Evolutionary conservation across 192 early-diverging fungal species (phyloP), one percentile per base, ranked within the genome.

Genomic region (Funneliformis mosseae): DNA sequence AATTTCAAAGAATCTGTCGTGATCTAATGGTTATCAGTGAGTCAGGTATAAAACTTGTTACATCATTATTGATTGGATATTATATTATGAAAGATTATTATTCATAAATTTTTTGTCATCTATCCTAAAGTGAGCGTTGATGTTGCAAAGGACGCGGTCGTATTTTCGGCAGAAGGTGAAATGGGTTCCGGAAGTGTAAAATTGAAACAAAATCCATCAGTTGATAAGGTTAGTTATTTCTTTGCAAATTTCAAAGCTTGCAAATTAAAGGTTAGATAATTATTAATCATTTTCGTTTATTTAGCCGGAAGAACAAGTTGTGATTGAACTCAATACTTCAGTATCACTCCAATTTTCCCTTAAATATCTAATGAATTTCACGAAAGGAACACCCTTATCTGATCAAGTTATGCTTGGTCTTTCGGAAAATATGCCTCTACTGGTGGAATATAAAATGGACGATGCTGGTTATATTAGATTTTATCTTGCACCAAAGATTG

Each of bases 281-380:
- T 70, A 18, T 3, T 41, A 70, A 70, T 43, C 3, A n/a, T 42
- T 43, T 70, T 70, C 68, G 0, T 38, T 28, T 74, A 14, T 74
- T 74, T 74, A 74, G 73, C 46, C 43, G 14, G 48, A 74, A 28
- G 48, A 74, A 74, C 68, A 90, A 16, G 93, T 94, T 43, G 89
- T 88, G n/a, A 97, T 98, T 69, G 90, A 95, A 71, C 86, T 98
- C 18, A 87, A 90, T 79, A 90, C 93, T 83, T 90, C 94, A 43
- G 96, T 97, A 8, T 88, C 87, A 59, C 88, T 97, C 71, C 94
- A 93, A 78, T 96, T 97, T 81, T 92, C 95, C 18, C 90, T 98
- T 79, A 99, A 98, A 88, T 99, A 97, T 87, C 88, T 99, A 39
- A 86, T 89, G 78, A 94, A 95, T 89, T 99, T 99, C 82, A 91